phyloP scores from a whole-genome alignment of 2,329 filamentous ascomycete species.

The Aspergillus phoenicis region DNA sequence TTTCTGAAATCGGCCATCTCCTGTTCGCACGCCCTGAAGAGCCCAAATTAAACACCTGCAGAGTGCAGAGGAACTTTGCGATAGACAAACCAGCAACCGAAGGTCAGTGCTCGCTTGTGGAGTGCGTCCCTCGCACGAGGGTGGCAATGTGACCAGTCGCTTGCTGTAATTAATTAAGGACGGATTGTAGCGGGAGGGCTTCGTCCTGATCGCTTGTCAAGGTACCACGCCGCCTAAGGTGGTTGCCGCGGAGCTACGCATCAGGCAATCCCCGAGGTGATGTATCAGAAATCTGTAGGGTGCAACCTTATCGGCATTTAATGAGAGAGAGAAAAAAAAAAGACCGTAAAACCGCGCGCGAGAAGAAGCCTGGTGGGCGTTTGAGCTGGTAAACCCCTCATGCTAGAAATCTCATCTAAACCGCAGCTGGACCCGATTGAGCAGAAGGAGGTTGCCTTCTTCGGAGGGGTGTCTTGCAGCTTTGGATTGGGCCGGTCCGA shows the following conservation, averaged over 20 bases:
- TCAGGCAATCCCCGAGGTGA: slow-evolving; percentile 6
- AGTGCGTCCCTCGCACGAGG: slow-evolving; percentile 14
- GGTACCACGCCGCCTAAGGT: slow-evolving; percentile 7
- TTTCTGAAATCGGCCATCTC: slow-evolving; percentile 1
- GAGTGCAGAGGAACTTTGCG: not conserved
- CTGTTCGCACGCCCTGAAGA: not conserved
- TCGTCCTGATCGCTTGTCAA: slow-evolving; percentile 2
- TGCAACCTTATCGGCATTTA: slow-evolving; percentile 10
- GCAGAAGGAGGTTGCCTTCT: slow-evolving; percentile 3
- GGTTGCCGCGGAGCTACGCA: slow-evolving; percentile 16
- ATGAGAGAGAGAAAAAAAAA: not conserved
- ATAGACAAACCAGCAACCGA: not conserved
- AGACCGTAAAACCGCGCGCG: not conserved
- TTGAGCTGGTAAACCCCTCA: not conserved
- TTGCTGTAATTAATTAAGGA: slow-evolving; percentile 9
- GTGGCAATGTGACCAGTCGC: slow-evolving; percentile 16
- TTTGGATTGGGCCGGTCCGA: slow-evolving; percentile 8
- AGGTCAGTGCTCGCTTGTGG: slow-evolving; percentile 2
- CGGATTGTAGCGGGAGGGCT: not conserved
- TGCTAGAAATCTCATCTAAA: not conserved
- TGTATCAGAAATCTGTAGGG: slow-evolving; percentile 14
- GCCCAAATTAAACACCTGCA: slow-evolving; percentile 10
- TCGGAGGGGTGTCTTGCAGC: not conserved
- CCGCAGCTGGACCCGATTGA: not conserved
- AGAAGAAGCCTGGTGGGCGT: not conserved